Evolutionary conservation across 495 filamentous ascomycete species (phyloP).

Genomic region (Usnea hakonensis): DNA sequence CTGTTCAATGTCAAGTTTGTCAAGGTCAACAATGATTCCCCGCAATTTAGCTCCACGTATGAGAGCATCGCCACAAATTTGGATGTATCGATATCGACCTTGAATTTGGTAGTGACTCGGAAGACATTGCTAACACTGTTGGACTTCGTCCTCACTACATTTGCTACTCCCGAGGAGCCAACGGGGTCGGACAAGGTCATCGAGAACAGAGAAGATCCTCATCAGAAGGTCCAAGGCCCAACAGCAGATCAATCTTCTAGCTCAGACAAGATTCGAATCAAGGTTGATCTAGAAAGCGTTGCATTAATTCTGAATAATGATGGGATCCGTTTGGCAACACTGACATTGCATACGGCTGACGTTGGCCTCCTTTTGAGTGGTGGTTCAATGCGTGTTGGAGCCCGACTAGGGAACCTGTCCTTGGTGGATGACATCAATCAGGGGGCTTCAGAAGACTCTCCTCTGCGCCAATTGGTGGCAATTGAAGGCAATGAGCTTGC

Average conservation of each 20-base stretch:
- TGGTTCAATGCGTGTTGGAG: conserved; percentile 74
- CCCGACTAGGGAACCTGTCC: conserved; percentile 76
- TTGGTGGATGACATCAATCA: conserved; percentile 92
- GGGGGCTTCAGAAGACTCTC: conserved; percentile 70
- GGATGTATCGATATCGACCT: conserved; percentile 85
- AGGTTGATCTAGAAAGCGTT: conserved; percentile 87
- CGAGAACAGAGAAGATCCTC: conserved; percentile 35
- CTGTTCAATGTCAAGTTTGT: conserved; percentile 83
- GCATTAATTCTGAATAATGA: conserved; percentile 96
- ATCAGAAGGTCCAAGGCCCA: conserved; percentile 24
- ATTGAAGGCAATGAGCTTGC: conserved; percentile 94
- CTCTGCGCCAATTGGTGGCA: conserved; percentile 77
- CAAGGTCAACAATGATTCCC: conserved; percentile 82
- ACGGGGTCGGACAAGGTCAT: conserved; percentile 39
- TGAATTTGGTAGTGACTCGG: conserved; percentile 88
- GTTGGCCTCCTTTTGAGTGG: conserved; percentile 84
- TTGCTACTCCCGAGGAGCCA: conserved; percentile 61
- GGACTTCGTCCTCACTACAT: conserved; percentile 92
- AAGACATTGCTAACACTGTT: conserved; percentile 90
- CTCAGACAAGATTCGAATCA: conserved; percentile 66
- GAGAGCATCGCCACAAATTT: conserved; percentile 91
- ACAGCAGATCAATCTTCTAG: conserved; percentile 25
- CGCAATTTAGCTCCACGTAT: conserved; percentile 83
- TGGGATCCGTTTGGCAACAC: conserved; percentile 84
- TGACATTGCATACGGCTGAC: conserved; percentile 85